Evolutionary conservation across 2,329 filamentous ascomycete genomes (phyloP).

Genomic region (Colletotrichum neosansevieriae): DNA sequence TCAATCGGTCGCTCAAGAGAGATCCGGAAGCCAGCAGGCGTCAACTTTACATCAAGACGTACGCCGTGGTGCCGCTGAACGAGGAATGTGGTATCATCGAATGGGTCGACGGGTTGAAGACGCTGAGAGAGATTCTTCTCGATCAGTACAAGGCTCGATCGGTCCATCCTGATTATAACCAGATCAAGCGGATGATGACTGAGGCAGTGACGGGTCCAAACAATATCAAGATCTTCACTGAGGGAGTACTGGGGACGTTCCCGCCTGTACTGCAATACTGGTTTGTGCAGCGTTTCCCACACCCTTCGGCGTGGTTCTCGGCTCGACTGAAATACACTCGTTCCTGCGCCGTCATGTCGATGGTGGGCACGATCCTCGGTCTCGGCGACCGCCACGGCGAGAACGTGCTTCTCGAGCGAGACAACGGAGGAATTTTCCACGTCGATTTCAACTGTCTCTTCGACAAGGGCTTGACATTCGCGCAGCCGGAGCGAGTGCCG

Average conservation of each 20-base stretch:
- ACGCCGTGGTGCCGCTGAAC: conserved; percentile 95
- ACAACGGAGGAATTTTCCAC: conserved; percentile 93
- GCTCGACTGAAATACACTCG: conserved; percentile 91
- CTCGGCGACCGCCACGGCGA: conserved; percentile 96
- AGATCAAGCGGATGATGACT: conserved; percentile 74
- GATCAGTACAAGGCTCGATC: conserved; percentile 81
- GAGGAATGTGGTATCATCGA: conserved; percentile 98
- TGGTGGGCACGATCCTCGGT: conserved; percentile 94
- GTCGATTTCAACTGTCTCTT: conserved; percentile 99
- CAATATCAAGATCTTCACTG: conserved; percentile 79
- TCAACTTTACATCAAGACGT: conserved; percentile 95
- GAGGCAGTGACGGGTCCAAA: conserved; percentile 67
- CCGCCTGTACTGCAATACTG: conserved; percentile 89
- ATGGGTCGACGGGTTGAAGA: conserved; percentile 97
- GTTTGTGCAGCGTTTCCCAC: conserved; percentile 96
- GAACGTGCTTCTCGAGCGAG: conserved; percentile 95
- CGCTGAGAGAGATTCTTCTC: conserved; percentile 90
- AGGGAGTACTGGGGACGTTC: conserved; percentile 74
- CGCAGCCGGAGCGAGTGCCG: conserved; percentile 93
- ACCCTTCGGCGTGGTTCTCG: conserved; percentile 91
- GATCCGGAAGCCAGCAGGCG: conserved; percentile 92
- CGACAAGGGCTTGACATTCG: conserved; percentile 95
- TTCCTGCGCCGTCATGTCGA: conserved; percentile 98
- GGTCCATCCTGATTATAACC: conserved; percentile 75
- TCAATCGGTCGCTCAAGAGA: conserved; percentile 92